These are phyloP conservation scores for Citeromyces hawaiiensis DNA, from an alignment of 1,139 yeast genomes.

Conservation along the genomic window DNA sequence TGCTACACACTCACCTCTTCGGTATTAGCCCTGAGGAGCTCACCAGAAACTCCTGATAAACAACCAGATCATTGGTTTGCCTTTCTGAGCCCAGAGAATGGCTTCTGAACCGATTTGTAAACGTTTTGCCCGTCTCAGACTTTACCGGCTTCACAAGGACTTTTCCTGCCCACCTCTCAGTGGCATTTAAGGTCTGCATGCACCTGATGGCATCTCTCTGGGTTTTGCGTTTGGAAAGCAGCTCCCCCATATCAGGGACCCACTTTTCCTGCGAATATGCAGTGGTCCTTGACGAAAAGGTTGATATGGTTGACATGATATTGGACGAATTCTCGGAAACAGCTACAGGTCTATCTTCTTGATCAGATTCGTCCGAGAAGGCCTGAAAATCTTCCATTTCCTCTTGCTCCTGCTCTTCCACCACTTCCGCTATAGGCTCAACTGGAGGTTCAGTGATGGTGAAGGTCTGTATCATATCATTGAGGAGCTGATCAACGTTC, in stretches of 20 bases:
- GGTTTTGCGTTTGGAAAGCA: constrained; percentile 12
- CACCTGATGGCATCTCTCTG: constrained; percentile 17
- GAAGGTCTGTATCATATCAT: not conserved
- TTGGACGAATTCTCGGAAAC: constrained; percentile 4
- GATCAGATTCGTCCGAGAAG: constrained; percentile 5
- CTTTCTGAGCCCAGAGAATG: not conserved
- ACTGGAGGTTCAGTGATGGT: not conserved
- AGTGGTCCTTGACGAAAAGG: constrained; percentile 1
- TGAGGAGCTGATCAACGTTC: not conserved
- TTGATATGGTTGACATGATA: constrained; percentile 4
- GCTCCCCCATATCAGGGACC: constrained; percentile 5
- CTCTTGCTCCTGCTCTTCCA: constrained; percentile 7
- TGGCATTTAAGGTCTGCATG: constrained; percentile 15
- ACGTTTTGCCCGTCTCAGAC: not conserved
- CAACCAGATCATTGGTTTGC: not conserved
- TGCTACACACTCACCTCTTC: constrained; percentile 2
- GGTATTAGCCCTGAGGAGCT: constrained; percentile 17
- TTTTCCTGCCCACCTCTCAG: constrained; percentile 18
- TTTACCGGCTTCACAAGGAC: constrained; percentile 12
- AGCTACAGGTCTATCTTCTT: constrained; percentile 5
- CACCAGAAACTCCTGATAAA: constrained; percentile 17
- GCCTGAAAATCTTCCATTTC: not conserved
- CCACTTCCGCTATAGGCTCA: constrained; percentile 5
- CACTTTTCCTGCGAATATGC: constrained; percentile 4
- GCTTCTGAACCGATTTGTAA: not conserved